These are phyloP conservation scores for Monosporozyma solicola DNA, from an alignment of 805 yeast genomes.

Conservation along the genomic window DNA sequence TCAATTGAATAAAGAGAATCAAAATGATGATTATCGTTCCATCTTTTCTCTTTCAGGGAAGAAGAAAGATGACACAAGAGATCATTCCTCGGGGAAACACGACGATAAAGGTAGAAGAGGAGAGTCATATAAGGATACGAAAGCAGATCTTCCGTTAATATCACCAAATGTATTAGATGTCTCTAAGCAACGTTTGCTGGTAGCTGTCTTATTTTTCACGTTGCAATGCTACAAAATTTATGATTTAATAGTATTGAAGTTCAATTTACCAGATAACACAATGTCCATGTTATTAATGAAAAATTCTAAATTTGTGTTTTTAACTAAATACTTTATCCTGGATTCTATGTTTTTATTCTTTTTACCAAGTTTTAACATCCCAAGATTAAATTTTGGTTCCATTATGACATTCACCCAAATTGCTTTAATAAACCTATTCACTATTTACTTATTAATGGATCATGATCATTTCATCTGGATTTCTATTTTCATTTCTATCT, in stretches of 20 bases:
- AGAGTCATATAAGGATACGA: not conserved
- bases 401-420: constrained; percentile 44
- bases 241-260: constrained; percentile 54
- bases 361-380: constrained; percentile 69
- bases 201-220: constrained; percentile 54
- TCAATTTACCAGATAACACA: constrained; percentile 25
- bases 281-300: constrained; percentile 30
- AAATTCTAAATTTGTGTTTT: constrained; percentile 46
- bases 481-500: constrained; percentile 31
- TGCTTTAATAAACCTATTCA: constrained; percentile 36
- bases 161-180: constrained; percentile 60
- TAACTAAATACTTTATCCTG: constrained; percentile 59
- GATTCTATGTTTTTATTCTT: constrained; percentile 65
- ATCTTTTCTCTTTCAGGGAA: not conserved
- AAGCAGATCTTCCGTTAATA: constrained; percentile 36
- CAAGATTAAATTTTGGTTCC: constrained; percentile 60
- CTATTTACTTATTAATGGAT: constrained; percentile 47
- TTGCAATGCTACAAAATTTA: constrained; percentile 84
- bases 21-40: not conserved
- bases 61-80: not conserved
- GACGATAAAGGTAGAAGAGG: not conserved
- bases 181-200: constrained; percentile 66
- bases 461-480: constrained; percentile 40
- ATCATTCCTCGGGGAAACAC: not conserved
- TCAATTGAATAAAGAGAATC: not conserved